Percentiles rank a stretch among this genome's conserved stretches.
These are phyloP conservation scores for Sporothrix phasma DNA, from an alignment of 2,329 filamentous ascomycete species.

Conservation along the genomic window DNA sequence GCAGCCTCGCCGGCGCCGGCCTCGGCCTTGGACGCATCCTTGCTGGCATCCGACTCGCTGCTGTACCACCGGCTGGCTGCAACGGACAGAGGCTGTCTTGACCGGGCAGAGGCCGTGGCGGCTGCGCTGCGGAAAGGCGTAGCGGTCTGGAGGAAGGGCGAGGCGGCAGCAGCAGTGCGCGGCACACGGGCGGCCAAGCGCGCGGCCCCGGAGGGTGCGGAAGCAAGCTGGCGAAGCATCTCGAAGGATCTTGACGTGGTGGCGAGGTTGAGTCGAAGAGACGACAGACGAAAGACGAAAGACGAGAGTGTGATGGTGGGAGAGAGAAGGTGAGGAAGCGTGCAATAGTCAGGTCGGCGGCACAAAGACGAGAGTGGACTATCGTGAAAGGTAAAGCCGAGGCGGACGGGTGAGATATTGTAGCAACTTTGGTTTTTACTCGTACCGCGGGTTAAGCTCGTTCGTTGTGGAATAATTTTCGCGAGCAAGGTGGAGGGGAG, in stretches of 20 bases:
- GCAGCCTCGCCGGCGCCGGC: constrained; percentile 15
- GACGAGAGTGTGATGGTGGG: neutral
- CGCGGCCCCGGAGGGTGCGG: constrained; percentile 11
- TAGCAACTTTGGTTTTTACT: constrained; percentile 7
- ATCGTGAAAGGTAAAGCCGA: neutral
- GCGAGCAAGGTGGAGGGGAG: constrained; percentile 1
- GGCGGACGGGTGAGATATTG: neutral
- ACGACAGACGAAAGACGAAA: neutral
- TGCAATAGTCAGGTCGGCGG: neutral
- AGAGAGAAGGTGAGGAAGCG: neutral
- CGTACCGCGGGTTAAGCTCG: constrained; percentile 10
- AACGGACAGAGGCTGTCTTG: constrained; percentile 7
- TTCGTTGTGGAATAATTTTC: constrained; percentile 7
- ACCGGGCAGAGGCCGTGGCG: neutral
- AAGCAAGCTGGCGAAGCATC: constrained; percentile 16
- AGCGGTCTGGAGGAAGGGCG: constrained; percentile 22
- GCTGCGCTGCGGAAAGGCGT: constrained; percentile 14
- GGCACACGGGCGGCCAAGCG: constrained; percentile 14
- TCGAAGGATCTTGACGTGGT: too few relatives aligned
- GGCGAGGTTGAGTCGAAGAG: neutral
- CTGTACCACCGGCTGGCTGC: constrained; percentile 35
- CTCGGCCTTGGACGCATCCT: constrained; percentile 19
- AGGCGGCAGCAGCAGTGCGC: neutral
- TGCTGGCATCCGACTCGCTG: constrained; percentile 30
- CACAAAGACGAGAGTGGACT: neutral